Percentiles rank a stretch among this genome's conserved stretches.
phyloP scores from a whole-genome alignment of 805 yeast genomes.

The Zygosaccharomyces lentus region DNA sequence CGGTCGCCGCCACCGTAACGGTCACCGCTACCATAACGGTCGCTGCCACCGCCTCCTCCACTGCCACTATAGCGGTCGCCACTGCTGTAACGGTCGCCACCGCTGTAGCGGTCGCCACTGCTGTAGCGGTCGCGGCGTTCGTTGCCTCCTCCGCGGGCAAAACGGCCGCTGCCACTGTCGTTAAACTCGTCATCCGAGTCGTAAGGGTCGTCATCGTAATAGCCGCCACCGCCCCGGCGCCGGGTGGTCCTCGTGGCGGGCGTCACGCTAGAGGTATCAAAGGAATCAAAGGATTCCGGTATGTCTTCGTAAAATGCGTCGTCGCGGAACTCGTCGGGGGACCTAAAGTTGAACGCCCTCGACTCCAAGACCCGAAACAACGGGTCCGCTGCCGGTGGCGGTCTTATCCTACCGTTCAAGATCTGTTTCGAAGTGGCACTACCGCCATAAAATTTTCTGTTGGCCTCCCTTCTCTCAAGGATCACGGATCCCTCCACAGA shows the following conservation, averaged over 20 bases:
- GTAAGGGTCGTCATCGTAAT: conserved; percentile 27
- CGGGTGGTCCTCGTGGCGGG: conserved; percentile 30
- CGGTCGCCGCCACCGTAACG: conserved; percentile 15
- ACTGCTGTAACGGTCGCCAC: conserved; percentile 14
- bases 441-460: conserved; percentile 88
- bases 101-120: too few relatives aligned
- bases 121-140: neutral
- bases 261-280: conserved; percentile 27
- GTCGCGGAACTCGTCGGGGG: conserved; percentile 63
- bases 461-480: conserved; percentile 96
- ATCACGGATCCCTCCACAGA: conserved; percentile 95
- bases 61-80: conserved; percentile 12
- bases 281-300: conserved; percentile 42
- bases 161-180: conserved; percentile 13
- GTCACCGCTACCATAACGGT: conserved; percentile 9
- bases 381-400: conserved; percentile 88
- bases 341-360: conserved; percentile 65
- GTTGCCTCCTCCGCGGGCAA: too few relatives aligned
- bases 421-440: conserved; percentile 84
- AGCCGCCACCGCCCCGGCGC: conserved; percentile 26
- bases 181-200: conserved; percentile 28
- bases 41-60: conserved; percentile 15
- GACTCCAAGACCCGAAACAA: conserved; percentile 82
- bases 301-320: conserved; percentile 56
- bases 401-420: conserved; percentile 79